Conservation (phyloP, 208 protist species). For the Trypanosoma rangeli region DNA sequence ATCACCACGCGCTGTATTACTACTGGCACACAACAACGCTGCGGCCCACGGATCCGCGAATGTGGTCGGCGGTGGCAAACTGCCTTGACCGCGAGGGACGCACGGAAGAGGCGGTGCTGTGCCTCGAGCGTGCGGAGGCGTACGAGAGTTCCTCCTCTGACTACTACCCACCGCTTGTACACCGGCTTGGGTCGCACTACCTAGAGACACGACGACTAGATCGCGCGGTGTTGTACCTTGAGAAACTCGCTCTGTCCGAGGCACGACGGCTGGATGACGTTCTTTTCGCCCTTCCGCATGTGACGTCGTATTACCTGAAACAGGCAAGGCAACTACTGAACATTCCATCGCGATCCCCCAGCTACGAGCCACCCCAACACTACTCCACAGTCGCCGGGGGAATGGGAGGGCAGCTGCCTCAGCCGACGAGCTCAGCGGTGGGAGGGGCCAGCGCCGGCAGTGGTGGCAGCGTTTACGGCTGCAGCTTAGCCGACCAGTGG, state of each 20-base stretch:
- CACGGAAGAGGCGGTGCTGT: conserved; percentile 61
- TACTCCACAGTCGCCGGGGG: neutral
- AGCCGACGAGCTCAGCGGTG: neutral
- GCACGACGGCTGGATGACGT: conserved; percentile 46
- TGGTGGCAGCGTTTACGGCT: neutral
- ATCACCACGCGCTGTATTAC: conserved; percentile 96
- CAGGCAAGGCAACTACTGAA: conserved; percentile 53
- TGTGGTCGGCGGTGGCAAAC: conserved; percentile 89
- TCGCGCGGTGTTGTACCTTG: conserved; percentile 63
- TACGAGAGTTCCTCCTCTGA: conserved; percentile 44
- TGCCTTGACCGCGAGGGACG: conserved; percentile 78
- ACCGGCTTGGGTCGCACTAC: conserved; percentile 68
- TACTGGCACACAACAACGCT: conserved; percentile 93
- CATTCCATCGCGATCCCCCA: conserved; percentile 45
- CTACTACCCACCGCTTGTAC: conserved; percentile 67
- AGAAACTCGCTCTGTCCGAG: conserved; percentile 52
- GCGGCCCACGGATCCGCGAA: conserved; percentile 94
- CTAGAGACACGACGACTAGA: conserved; percentile 41
- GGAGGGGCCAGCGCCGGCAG: neutral
- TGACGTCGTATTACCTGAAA: conserved; percentile 62
- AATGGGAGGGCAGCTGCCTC: neutral
- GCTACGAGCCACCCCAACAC: conserved; percentile 27
- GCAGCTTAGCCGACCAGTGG: conserved; percentile 23
- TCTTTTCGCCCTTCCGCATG: conserved; percentile 60
- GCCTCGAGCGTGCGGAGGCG: conserved; percentile 74